phyloP scores from a whole-genome alignment of 1,284 basidiomycete genomes.

The Pyrrhoderma noxium region DNA sequence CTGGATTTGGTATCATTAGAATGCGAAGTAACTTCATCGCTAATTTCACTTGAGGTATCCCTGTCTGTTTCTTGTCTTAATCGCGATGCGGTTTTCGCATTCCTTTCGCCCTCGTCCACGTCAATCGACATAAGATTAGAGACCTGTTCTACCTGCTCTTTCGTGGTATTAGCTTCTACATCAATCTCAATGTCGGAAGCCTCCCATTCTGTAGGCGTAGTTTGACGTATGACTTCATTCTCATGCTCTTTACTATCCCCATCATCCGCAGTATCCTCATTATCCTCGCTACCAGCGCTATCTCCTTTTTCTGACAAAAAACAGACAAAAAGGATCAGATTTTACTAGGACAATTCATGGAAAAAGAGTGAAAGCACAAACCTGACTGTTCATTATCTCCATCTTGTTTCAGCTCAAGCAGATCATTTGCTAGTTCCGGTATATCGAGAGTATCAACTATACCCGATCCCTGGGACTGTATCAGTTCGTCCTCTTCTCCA shows the following conservation, averaged over 20 bases:
- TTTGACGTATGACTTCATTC: neutral
- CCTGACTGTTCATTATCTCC: neutral
- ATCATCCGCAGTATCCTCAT: neutral
- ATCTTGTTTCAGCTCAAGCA: neutral
- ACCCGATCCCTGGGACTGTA: neutral
- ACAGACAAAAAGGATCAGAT: too few species aligned
- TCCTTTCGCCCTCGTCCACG: too few species aligned
- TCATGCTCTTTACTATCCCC: neutral
- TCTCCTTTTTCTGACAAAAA: too few species aligned
- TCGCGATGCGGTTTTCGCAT: too few species aligned
- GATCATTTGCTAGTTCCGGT: neutral
- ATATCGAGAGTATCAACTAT: neutral
- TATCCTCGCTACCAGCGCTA: too few species aligned
- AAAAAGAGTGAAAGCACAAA: neutral
- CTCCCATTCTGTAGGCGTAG: conserved; percentile 14
- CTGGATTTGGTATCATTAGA: too few species aligned
- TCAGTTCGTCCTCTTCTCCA: too few species aligned
- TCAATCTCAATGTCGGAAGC: conserved; percentile 8
- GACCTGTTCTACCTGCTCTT: neutral
- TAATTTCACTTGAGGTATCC: too few species aligned
- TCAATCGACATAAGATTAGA: too few species aligned
- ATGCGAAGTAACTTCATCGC: too few species aligned
- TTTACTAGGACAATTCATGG: too few species aligned
- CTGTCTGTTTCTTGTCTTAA: too few species aligned
- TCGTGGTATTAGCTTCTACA: neutral